Percentiles rank a stretch among this genome's conserved stretches.
Conservation (phyloP, 169 alveolate genomes). For the Cardiosporidium cionae region DNA sequence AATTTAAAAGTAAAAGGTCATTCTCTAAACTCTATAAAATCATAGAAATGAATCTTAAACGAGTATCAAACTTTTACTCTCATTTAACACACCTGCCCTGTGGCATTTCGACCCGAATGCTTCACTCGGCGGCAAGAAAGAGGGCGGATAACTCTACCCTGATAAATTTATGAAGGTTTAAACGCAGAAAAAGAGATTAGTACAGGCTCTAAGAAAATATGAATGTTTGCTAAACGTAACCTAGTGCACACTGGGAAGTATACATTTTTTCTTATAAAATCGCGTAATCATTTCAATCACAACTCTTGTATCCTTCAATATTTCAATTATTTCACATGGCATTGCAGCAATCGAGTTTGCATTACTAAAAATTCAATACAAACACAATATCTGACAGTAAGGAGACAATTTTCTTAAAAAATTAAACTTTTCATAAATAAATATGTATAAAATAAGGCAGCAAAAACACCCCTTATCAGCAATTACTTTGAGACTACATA, state of each 20-base stretch:
- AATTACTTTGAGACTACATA: no score
- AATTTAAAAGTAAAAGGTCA: no score
- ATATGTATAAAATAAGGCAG: no score
- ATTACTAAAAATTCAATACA: no score
- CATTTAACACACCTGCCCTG: conserved; percentile 44
- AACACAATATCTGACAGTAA: no score
- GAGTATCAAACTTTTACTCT: not conserved
- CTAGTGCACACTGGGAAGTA: not conserved
- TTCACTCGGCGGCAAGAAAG: conserved; percentile 59
- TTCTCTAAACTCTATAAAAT: no score
- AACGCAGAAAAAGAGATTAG: conserved; percentile 3
- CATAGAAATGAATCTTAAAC: no score
- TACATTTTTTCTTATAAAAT: not conserved
- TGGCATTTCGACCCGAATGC: conserved; percentile 64
- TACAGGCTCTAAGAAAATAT: no score
- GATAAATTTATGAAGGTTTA: not conserved
- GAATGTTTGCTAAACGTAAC: not conserved
- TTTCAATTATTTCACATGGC: not conserved
- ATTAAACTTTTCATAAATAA: no score
- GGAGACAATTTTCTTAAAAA: no score
- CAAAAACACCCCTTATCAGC: no score
- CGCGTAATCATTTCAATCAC: not conserved
- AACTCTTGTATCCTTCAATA: not conserved
- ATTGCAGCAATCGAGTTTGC: not conserved
- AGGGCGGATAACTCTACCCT: conserved; percentile 62